Evolutionary conservation across 352 stramenopile genomes (phyloP), one percentile per base, ranked within the genome.

Genomic region (Plasmopara halstedii): DNA sequence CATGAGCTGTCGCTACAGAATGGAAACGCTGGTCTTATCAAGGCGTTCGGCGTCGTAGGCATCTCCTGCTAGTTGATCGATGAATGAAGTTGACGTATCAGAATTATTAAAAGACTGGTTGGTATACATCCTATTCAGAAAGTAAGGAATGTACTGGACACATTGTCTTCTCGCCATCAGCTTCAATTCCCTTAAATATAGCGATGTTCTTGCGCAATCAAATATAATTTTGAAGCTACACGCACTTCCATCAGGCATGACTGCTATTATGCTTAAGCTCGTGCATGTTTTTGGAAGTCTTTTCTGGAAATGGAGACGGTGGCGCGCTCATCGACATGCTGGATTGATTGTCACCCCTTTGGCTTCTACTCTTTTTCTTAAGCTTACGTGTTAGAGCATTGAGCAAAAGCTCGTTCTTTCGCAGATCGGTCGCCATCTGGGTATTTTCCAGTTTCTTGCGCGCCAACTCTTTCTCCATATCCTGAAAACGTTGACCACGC

Each of bases 1-100:
- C 94, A 98, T 61, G 96, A 99, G 58, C 82, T 96, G 35, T 97
- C 85, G 52, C 70, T 98, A 26, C 85, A 95, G 53, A 98, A 97
- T 62, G 96, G 96, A 52, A 99, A 99, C 74, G 72, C 89, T 13
- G 96, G 95, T 27, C 70, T 88, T 39, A 85, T 95, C 56, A 80
- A 92, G 55, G 91, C 85, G 19, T 94, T 85, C 47, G 90, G 89
- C 37, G 88, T 98, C 45, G 75, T 97, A 50, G 91, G 91, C 51
- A 97, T 97, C 69, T 88, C 78, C 45, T 74, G 58, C 47, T 89
- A 87, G 54, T 48, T 22, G 13, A 11, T 21, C 15, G 19, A 2
- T 8, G 25, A 3, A 26, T 40, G 13, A 19, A 15, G 10, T 17
- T 2, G 26, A 29, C 42, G 49, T 51, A 37, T 46, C 46, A 20